Conservation (phyloP, 2,329 filamentous ascomycete species). For the Neophaeococcomyces mojaviensis region DNA sequence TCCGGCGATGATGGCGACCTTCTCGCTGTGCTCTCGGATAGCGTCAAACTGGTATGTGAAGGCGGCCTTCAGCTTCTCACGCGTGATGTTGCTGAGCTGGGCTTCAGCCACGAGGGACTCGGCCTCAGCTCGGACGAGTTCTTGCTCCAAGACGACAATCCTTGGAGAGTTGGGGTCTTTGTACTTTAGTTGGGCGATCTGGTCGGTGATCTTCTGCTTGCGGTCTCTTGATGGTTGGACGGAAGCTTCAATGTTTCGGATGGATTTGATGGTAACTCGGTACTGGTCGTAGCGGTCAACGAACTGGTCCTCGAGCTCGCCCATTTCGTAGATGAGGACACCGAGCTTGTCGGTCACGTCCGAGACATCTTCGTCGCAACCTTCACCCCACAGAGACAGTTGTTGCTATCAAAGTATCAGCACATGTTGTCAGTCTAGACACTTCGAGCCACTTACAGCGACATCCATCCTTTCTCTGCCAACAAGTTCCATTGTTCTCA, state of each 20-base stretch:
- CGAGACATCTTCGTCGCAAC: constrained; percentile 92
- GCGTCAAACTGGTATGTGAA: constrained; percentile 98
- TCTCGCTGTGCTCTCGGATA: constrained; percentile 93
- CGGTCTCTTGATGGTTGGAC: constrained; percentile 96
- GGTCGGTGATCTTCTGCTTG: constrained; percentile 99
- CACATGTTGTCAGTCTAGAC: neutral
- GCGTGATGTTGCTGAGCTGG: constrained; percentile 97
- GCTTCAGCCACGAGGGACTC: constrained; percentile 98
- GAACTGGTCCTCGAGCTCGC: constrained; percentile 95
- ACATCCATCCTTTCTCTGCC: constrained; percentile 97
- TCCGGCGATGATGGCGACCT: constrained; percentile 93
- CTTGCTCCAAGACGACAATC: constrained; percentile 96
- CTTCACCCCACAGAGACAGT: constrained; percentile 96
- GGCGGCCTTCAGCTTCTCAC: constrained; percentile 97
- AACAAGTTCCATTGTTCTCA: constrained; percentile 95
- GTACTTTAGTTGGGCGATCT: constrained; percentile 98
- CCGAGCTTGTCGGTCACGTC: constrained; percentile 98
- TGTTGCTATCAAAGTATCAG: constrained; percentile 62
- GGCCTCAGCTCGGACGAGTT: constrained; percentile 94
- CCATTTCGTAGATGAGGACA: constrained; percentile 95
- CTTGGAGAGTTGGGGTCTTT: constrained; percentile 98
- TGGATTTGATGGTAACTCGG: constrained; percentile 97
- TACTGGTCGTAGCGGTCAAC: constrained; percentile 99
- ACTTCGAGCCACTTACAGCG: constrained; percentile 58
- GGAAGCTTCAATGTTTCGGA: constrained; percentile 96